Evolutionary conservation across 306 rosid species (phyloP).

Genomic region (Malus domestica): DNA sequence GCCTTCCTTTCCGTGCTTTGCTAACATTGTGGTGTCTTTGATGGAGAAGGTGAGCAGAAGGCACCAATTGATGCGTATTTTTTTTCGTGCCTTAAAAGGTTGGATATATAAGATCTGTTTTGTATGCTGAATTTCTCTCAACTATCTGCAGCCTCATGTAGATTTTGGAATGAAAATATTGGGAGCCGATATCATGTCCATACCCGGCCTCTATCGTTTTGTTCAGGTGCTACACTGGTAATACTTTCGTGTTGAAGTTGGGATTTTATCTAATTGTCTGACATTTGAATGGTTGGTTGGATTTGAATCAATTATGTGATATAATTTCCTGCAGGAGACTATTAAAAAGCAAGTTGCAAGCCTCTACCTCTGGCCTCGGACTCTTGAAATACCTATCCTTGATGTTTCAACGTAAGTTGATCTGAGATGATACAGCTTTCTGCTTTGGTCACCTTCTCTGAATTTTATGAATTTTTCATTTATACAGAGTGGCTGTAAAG

Average conservation of each 20-base stretch:
- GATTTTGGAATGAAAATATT: conserved; percentile 72
- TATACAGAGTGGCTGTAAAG: conserved; percentile 47
- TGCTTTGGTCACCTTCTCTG: not conserved
- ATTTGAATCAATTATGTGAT: conserved; percentile 15
- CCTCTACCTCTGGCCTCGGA: conserved; percentile 83
- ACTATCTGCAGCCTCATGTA: conserved; percentile 65
- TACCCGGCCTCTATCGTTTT: conserved; percentile 76
- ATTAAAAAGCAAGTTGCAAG: conserved; percentile 62
- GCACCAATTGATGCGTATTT: not conserved
- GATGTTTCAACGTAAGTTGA: conserved; percentile 59
- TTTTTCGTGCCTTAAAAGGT: not conserved
- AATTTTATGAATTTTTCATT: not conserved
- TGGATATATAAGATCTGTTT: not conserved
- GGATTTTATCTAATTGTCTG: not conserved
- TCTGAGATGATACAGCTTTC: conserved; percentile 9
- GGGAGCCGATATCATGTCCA: conserved; percentile 89
- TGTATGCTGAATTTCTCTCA: conserved; percentile 1
- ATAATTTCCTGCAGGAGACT: conserved; percentile 46
- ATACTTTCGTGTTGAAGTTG: conserved; percentile 3
- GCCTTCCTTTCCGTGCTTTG: conserved; percentile 85
- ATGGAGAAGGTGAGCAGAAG: conserved; percentile 71
- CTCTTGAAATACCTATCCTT: conserved; percentile 66
- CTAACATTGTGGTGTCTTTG: conserved; percentile 66
- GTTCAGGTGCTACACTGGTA: conserved; percentile 63
- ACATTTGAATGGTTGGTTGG: not conserved